A percentile compares a stretch with the other conserved stretches of the same genome.
phyloP scores from a whole-genome alignment of 306 rosid genomes.

The Cucurbita maxima region DNA sequence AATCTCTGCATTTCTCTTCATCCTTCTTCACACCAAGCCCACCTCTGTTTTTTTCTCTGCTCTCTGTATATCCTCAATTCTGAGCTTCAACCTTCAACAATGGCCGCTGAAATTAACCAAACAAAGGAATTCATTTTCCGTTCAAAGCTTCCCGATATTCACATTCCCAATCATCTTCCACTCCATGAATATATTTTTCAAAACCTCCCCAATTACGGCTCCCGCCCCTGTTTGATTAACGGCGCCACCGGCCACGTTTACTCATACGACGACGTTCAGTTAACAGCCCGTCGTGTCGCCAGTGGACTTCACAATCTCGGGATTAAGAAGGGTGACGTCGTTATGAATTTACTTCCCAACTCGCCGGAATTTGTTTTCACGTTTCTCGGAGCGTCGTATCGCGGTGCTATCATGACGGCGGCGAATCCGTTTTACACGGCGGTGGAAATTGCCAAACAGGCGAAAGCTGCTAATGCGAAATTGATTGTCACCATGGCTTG shows the following conservation, averaged over 20 bases:
- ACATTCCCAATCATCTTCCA: slow-evolving; percentile 60
- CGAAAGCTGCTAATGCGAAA: slow-evolving; percentile 39
- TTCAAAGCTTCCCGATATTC: slow-evolving; percentile 59
- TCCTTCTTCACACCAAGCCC: neutral
- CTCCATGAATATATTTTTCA: slow-evolving; percentile 44
- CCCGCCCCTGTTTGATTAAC: slow-evolving; percentile 60
- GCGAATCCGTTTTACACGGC: slow-evolving; percentile 62
- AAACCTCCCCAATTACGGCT: slow-evolving; percentile 14
- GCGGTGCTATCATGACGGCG: slow-evolving; percentile 44
- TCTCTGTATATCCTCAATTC: neutral
- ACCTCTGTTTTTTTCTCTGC: neutral
- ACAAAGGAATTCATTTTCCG: slow-evolving; percentile 30
- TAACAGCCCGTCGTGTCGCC: slow-evolving; percentile 29
- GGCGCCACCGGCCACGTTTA: slow-evolving; percentile 32
- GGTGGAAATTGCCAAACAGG: slow-evolving; percentile 44
- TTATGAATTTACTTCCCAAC: slow-evolving; percentile 59
- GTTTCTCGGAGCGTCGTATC: slow-evolving; percentile 44
- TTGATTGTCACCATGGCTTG: slow-evolving; percentile 30
- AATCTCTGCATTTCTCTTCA: neutral
- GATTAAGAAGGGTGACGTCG: slow-evolving; percentile 29
- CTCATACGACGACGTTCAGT: slow-evolving; percentile 39
- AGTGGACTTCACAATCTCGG: slow-evolving; percentile 34
- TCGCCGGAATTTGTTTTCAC: slow-evolving; percentile 56
- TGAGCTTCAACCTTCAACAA: neutral
- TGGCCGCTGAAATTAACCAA: slow-evolving; percentile 3